Evolutionary conservation across 129 eudicot genomes (phyloP), one percentile per base, ranked within the genome.

Genomic region (Heracleum sosnowskyi): DNA sequence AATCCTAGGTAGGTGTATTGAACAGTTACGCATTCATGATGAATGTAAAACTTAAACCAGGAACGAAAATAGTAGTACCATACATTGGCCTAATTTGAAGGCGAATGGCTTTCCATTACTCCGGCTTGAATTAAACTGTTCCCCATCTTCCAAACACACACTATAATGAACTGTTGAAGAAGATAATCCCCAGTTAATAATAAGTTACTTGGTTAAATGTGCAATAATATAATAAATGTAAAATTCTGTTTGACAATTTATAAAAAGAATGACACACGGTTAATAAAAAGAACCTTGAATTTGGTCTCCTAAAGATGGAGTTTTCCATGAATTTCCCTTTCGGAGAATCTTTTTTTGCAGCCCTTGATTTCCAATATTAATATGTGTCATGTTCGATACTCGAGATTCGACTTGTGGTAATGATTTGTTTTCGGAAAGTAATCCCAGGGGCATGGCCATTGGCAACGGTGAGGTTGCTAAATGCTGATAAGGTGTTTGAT

Each of bases 11-110:
- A 51, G 5, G 6, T 51, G 26, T 51, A 22, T 20, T 51, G 6
- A 22, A 51, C 62, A 20, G 8, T 22, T 51, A 1, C 1, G 62
- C 62, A 51, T 51, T 49, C 4, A 18, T 18, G 31, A 18, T 12
- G 11, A 60, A 57, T n/a, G 22, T 22, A n/a, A 60, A 66, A 4
- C 33, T 26, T 9, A 33, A 68, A 24, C 5, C 13, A n/a, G 68
- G n/a, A 24, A 1, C 2, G 4, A 9, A 72, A 72, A 11, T 41
- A 28, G 18, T 42, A 44, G 18, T 42, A 44, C 40, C 85, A 72
- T 81, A 85, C 89, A 20, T 70, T 85, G 91, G 73, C 89, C 89
- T 80, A 88, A 74, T 55, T 77, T 81, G 82, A 88, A 88, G 33
- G 42, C 79, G 75, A 85, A 85, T 7, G 91, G 83, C 17, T 74